Conservation (phyloP, 2,329 filamentous ascomycete genomes). For the Aureobasidium sp. region DNA sequence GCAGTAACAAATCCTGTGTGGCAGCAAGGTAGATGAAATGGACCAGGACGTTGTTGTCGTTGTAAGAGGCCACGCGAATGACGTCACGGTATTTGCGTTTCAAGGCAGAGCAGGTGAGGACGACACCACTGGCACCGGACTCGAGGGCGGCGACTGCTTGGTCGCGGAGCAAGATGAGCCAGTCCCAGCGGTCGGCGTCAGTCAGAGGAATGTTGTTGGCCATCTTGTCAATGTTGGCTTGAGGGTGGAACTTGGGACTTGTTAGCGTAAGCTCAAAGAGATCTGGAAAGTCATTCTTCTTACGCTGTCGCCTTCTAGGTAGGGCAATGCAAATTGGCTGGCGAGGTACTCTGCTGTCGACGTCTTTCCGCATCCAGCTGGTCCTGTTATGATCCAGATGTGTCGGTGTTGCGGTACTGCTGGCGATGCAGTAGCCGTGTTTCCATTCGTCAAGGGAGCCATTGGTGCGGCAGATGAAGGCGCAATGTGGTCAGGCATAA, state of each 20-base stretch:
- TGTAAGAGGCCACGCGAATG: slow-evolving; percentile 43
- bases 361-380: slow-evolving; percentile 49
- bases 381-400: slow-evolving; percentile 47
- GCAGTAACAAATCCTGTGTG: slow-evolving; percentile 64
- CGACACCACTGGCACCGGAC: slow-evolving; percentile 51
- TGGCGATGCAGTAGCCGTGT: not conserved
- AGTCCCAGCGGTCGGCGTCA: slow-evolving; percentile 95
- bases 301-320: slow-evolving; percentile 48
- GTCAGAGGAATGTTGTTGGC: slow-evolving; percentile 72
- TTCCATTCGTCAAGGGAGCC: not conserved
- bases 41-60: slow-evolving; percentile 44
- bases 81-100: slow-evolving; percentile 93
- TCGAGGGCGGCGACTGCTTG: slow-evolving; percentile 34
- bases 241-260: slow-evolving; percentile 49
- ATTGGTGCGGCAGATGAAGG: slow-evolving; percentile 1
- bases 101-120: slow-evolving; percentile 90
- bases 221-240: slow-evolving; percentile 71
- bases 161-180: slow-evolving; percentile 57
- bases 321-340: slow-evolving; percentile 36
- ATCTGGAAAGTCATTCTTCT: no score
- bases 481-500: slow-evolving; percentile 5
- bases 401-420: slow-evolving; percentile 34
- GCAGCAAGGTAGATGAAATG: slow-evolving; percentile 92
- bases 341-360: slow-evolving; percentile 44
- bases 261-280: no score